phyloP scores from a whole-genome alignment of 495 filamentous ascomycete genomes.

The Friedmanniomyces endolithicus region DNA sequence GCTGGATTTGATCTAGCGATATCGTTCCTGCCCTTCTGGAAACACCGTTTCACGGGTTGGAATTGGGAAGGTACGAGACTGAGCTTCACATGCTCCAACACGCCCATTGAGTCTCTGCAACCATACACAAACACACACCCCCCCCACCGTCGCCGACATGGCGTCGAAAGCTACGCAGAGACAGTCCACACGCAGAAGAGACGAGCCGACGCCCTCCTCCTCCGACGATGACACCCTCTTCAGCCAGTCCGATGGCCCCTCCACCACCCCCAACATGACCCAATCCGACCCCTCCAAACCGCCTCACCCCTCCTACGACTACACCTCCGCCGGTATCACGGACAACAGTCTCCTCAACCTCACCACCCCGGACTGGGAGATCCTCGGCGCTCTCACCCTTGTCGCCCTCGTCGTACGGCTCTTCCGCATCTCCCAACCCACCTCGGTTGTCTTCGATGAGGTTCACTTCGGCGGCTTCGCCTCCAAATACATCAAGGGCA shows the following conservation, averaged over 20 bases:
- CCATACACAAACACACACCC: background rate
- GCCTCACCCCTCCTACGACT: slow-evolving; percentile 32
- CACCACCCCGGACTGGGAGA: slow-evolving; percentile 66
- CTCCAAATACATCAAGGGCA: slow-evolving; percentile 95
- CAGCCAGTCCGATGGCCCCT: background rate
- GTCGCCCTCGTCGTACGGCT: slow-evolving; percentile 69
- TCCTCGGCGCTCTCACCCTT: slow-evolving; percentile 58
- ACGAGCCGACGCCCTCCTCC: no score
- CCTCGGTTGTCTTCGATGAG: slow-evolving; percentile 96
- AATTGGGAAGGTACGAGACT: background rate
- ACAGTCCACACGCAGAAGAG: no score
- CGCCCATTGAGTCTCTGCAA: no score
- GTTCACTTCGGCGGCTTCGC: slow-evolving; percentile 98
- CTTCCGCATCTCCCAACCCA: slow-evolving; percentile 91
- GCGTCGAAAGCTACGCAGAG: slow-evolving; percentile 1
- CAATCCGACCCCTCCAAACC: slow-evolving; percentile 5
- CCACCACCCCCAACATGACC: background rate
- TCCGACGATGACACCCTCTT: no score
- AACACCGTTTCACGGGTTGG: background rate
- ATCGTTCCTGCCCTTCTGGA: background rate
- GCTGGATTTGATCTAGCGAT: background rate
- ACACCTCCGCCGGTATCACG: slow-evolving; percentile 48
- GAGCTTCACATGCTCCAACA: no score
- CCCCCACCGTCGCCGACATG: slow-evolving; percentile 2
- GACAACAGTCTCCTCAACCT: slow-evolving; percentile 58